These are phyloP conservation scores for Yarrowia galli DNA, from an alignment of 1,139 yeast species.

Conservation along the genomic window DNA sequence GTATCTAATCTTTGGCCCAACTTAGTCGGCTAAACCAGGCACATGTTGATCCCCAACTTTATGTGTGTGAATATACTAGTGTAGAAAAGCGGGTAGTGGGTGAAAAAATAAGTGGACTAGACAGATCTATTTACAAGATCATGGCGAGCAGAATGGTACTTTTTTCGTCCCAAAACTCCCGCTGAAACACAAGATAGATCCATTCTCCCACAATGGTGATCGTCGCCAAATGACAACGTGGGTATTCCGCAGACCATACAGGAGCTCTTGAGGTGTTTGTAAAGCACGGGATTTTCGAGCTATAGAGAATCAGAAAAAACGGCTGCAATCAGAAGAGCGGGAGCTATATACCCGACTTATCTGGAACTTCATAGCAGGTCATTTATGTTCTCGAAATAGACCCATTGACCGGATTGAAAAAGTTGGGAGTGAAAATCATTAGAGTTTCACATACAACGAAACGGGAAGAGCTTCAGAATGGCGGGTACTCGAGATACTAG, in stretches of 20 bases:
- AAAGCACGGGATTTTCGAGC: background rate
- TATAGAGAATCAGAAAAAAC: background rate
- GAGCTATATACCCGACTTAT: background rate
- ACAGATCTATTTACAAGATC: too few relatives aligned
- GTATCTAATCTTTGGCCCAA: constrained; percentile 32
- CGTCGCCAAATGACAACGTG: constrained; percentile 29
- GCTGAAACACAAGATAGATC: background rate
- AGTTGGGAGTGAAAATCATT: constrained; percentile 15
- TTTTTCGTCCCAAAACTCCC: background rate
- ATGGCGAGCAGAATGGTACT: background rate
- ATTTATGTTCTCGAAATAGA: background rate
- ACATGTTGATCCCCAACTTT: constrained; percentile 29
- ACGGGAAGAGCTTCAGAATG: background rate
- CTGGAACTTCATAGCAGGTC: too few relatives aligned
- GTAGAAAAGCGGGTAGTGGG: background rate
- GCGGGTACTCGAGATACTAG: background rate
- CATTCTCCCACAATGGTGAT: background rate
- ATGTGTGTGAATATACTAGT: background rate
- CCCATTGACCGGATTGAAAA: background rate
- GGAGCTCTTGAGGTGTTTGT: background rate
- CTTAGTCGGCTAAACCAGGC: constrained; percentile 25
- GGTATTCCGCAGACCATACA: background rate
- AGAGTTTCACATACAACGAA: background rate
- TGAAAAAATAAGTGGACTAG: too few relatives aligned
- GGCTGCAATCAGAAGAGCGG: too few relatives aligned